Conservation (phyloP, 1,139 yeast species). For the Chernovozyma aurita region DNA sequence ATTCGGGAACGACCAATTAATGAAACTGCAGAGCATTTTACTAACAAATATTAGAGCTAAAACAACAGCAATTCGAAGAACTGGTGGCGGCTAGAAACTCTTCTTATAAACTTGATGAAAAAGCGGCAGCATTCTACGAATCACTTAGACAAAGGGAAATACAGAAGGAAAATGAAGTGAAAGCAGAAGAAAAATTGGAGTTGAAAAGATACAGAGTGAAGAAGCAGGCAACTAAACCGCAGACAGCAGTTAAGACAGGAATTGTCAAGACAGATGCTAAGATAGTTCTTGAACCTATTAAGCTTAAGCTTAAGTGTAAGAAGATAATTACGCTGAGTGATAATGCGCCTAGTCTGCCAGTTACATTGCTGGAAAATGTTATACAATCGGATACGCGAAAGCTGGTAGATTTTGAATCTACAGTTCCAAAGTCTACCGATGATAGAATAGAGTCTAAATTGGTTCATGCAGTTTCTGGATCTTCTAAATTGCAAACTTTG, state of each 20-base stretch:
- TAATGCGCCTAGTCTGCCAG: too few relatives aligned
- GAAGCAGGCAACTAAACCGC: not conserved
- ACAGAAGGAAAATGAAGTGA: constrained; percentile 12
- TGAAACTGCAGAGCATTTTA: not conserved
- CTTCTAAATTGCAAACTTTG: not conserved
- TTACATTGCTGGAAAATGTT: too few relatives aligned
- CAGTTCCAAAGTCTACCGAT: too few relatives aligned
- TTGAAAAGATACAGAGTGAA: constrained; percentile 6
- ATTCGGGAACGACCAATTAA: not conserved
- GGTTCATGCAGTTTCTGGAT: too few relatives aligned
- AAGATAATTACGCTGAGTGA: too few relatives aligned
- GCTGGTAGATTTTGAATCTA: too few relatives aligned
- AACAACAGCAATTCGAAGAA: constrained; percentile 30
- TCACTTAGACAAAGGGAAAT: constrained; percentile 15
- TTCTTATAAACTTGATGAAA: constrained; percentile 30
- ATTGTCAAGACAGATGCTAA: not conserved
- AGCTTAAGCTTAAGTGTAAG: too few relatives aligned
- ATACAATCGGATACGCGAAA: too few relatives aligned
- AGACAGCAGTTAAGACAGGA: too few relatives aligned
- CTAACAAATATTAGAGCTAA: constrained; percentile 18
- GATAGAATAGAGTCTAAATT: too few relatives aligned
- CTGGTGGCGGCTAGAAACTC: constrained; percentile 34
- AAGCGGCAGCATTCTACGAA: constrained; percentile 25
- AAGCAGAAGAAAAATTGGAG: constrained; percentile 6
- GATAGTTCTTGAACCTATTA: not conserved